A percentile compares a stretch with the other conserved stretches of the same genome.
phyloP scores from a whole-genome alignment of 305 asterid genomes.

The Fraxinus platypoda region DNA sequence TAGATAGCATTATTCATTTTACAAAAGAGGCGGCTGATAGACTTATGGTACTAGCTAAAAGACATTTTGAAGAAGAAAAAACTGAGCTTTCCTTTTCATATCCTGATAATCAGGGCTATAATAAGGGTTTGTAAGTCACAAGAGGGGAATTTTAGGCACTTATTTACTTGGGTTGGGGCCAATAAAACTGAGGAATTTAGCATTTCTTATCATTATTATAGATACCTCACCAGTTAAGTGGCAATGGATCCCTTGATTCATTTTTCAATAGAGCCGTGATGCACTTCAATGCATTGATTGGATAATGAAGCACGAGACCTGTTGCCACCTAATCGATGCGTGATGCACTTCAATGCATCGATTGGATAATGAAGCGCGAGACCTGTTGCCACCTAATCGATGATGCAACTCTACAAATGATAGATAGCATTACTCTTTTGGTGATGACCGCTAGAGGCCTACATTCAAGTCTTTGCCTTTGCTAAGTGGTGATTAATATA shows the following conservation, averaged over 20 bases:
- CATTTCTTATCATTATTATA: not conserved
- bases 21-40: too few relatives aligned
- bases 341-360: too few relatives aligned
- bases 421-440: not conserved
- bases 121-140: not conserved
- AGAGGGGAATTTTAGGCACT: not conserved
- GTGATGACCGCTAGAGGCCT: not conserved
- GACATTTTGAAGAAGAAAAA: too few relatives aligned
- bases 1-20: too few relatives aligned
- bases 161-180: not conserved
- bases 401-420: not conserved
- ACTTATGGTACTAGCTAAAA: too few relatives aligned
- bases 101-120: too few relatives aligned
- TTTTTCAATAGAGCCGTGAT: too few relatives aligned
- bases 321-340: not conserved
- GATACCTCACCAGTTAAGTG: not conserved
- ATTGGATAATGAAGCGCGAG: not conserved
- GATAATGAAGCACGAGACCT: not conserved
- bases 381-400: not conserved
- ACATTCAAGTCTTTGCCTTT: not conserved
- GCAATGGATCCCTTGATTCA: not conserved
- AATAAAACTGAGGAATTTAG: not conserved
- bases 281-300: not conserved
- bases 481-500: not conserved
- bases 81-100: too few relatives aligned